Evolutionary conservation across 371 early-diverging fungal species (phyloP), one percentile per base, ranked within the genome.

Genomic region (Rhizopus arrhizus): DNA sequence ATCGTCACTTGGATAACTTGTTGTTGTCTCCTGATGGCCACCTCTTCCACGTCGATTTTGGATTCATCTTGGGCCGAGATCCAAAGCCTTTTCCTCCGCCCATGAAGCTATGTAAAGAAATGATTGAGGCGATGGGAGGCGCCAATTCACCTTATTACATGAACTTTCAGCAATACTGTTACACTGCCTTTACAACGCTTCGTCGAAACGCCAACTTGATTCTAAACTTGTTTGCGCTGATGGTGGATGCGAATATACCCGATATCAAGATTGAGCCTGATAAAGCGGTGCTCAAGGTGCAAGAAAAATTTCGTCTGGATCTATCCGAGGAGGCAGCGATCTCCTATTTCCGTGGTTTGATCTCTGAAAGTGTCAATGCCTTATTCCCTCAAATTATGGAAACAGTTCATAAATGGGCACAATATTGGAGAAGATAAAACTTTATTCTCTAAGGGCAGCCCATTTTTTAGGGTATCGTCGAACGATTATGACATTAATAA

Each of bases 31-130:
- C 88, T 31, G 83, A 89, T 53, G 98, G 97, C 4, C 83, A 92
- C 47, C 74, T 99, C 40, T 96, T 99, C 77, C 99, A 99, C 70
- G 91, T 99, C 36, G 99, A 99, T 74, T 99, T 96, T 85, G 96
- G 97, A 9, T 99, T 93, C 74, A 95, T 98, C 41, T 86, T 98
- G 3, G 99, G 99, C 3, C 83, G 96, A 53, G 99, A 98, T 70
- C 99, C 99, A 0, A 98, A 98, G 68, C 98, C 98, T 8, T 98
- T 98, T 80, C 97, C 97, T 35, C 96, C 98, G 10, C 97, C 98
- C 0, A 98, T 98, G 97, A 98, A 98, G 69, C 87, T 99, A 32
- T 95, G 94, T 68, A 95, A 95, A 70, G 99, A 99, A 77, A 99
- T 99, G 98, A 95, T 97, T 29, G 99, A 99, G 65, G 95, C 93